Percentiles rank a stretch among this genome's conserved stretches.
These are phyloP conservation scores for Sarocladiaceae sp. DNA, from an alignment of 2,329 filamentous ascomycete genomes.

Conservation along the genomic window DNA sequence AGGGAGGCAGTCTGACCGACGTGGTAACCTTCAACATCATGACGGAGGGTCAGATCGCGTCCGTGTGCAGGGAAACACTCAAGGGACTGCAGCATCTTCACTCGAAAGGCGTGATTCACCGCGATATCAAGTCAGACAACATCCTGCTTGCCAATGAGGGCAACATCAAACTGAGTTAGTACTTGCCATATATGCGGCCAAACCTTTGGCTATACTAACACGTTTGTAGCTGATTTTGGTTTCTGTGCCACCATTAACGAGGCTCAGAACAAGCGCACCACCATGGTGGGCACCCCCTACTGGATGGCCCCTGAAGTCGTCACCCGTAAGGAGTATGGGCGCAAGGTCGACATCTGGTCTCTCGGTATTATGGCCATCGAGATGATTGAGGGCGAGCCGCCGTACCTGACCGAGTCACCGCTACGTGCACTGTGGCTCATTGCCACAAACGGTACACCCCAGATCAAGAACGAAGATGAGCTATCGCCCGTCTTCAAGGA, in stretches of 20 bases:
- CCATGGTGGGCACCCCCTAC: constrained; percentile 98
- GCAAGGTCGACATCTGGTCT: constrained; percentile 98
- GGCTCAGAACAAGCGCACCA: constrained; percentile 92
- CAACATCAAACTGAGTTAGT: constrained; percentile 93
- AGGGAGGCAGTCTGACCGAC: constrained; percentile 93
- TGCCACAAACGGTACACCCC: constrained; percentile 90
- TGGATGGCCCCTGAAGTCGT: constrained; percentile 99
- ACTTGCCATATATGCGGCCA: background rate
- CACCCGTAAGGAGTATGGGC: constrained; percentile 92
- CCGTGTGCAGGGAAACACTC: constrained; percentile 88
- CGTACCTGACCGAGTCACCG: constrained; percentile 92
- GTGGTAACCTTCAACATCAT: constrained; percentile 99
- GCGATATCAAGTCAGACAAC: constrained; percentile 99
- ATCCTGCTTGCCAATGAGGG: constrained; percentile 90
- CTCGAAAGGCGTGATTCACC: constrained; percentile 95
- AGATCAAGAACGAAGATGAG: constrained; percentile 87
- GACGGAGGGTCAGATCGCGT: constrained; percentile 94
- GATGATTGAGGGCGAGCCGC: constrained; percentile 98
- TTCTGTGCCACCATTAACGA: constrained; percentile 99
- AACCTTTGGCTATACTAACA: background rate
- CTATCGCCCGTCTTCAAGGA: constrained; percentile 79
- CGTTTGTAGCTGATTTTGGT: constrained; percentile 75
- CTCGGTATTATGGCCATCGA: constrained; percentile 99
- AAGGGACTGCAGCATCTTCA: constrained; percentile 91
- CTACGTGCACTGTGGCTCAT: constrained; percentile 91